These are phyloP conservation scores for Warburgia ugandensis DNA, from an alignment of 164 flowering plant genomes.

Conservation along the genomic window DNA sequence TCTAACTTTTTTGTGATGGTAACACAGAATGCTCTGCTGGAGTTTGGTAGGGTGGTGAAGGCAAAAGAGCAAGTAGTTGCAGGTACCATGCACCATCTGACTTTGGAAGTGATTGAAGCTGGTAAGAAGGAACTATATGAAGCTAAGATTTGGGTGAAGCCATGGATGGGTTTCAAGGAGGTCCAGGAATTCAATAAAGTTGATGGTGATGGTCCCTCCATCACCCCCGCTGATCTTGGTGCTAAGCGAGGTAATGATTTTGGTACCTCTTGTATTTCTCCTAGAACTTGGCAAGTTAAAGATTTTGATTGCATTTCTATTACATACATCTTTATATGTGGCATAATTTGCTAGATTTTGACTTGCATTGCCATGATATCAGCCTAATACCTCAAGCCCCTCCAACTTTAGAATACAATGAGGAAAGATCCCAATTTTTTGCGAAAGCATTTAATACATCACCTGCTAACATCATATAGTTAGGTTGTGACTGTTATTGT, in stretches of 20 bases:
- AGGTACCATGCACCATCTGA: slow-evolving; percentile 58
- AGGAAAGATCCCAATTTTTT: no score
- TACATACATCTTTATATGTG: no score
- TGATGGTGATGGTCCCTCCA: slow-evolving; percentile 35
- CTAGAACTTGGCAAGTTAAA: no score
- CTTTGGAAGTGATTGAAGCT: slow-evolving; percentile 59
- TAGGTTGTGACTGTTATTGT: no score
- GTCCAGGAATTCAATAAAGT: slow-evolving; percentile 68
- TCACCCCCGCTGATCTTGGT: slow-evolving; percentile 60
- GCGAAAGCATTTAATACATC: no score
- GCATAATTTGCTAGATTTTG: no score
- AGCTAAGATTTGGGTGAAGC: slow-evolving; percentile 76
- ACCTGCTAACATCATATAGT: no score
- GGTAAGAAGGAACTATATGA: slow-evolving; percentile 66
- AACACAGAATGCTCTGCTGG: slow-evolving; percentile 47
- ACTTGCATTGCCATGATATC: no score
- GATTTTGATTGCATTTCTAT: no score
- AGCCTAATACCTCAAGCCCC: no score
- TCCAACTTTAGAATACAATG: no score
- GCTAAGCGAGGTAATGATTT: slow-evolving; percentile 35
- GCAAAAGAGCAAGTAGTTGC: slow-evolving; percentile 74
- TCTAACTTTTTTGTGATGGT: no score
- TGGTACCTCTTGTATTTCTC: neutral
- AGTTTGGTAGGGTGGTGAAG: slow-evolving; percentile 59
- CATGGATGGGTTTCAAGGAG: slow-evolving; percentile 74